Evolutionary conservation across 495 filamentous ascomycete genomes (phyloP), one percentile per base, ranked within the genome.

Genomic region (Podospora pseudocomata): DNA sequence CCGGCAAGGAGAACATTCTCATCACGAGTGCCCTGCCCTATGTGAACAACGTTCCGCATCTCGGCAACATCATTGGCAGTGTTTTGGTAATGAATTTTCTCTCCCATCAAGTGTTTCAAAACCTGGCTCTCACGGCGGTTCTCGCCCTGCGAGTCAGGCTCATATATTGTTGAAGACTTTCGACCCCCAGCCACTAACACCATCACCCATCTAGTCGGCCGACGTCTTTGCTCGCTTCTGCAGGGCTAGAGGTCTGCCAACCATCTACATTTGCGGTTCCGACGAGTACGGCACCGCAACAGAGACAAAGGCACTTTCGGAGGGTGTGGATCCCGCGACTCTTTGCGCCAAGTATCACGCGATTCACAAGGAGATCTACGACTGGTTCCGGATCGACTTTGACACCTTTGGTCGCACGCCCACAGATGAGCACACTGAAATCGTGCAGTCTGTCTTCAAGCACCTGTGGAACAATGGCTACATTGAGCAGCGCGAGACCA

Each of bases 41-140:
- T 76, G 93, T 97, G 63, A 98, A 98, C 82, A 97, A 97, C 79
- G 92, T 96, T 11, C 95, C 94, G 63, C 94, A 97, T 80, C 84
- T 97, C 73, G 94, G 95, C 65, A 99, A 99, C 79, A 89, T 97
- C 65, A 86, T 97, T 65, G 95, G 95, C 66, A 92, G 89, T 71
- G 93, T 97, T 53, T 86, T 98, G 73, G 73, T 75, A 71, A 65
- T 34, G 60, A 15, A 34, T 4, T 62, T 60, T 63, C 39, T 49
- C 39, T 49, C 39, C 20, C 63, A 26, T 23, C 13, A 7, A 18
- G 16, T 56, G 9, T 57, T 39, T 54, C 53, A 59, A 64, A 9
- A 13, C 55, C 26, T 13, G 19, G 23, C 39, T 15, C 62, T 65
- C 23, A 64, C 67, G 39, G 39, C 13, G 9, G 7, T 49, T 49